A percentile compares a stretch with the other conserved stretches of the same genome.
Conservation (phyloP, 805 yeast genomes). For the Candida dendrica region DNA sequence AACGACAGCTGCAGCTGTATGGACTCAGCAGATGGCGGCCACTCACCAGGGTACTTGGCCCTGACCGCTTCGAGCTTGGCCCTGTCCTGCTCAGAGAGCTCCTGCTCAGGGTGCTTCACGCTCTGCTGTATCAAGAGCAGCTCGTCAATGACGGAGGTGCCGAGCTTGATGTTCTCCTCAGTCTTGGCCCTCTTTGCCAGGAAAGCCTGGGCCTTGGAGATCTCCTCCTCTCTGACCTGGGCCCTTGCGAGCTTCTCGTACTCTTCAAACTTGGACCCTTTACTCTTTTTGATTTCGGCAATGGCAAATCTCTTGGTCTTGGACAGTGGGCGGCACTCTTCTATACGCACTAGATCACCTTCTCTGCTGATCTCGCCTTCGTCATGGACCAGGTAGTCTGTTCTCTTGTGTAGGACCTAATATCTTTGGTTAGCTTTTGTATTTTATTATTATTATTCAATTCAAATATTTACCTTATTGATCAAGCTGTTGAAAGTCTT, state of each 20-base stretch:
- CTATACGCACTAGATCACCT: conserved; percentile 93
- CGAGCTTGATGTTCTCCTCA: conserved; percentile 19
- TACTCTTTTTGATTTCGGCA: conserved; percentile 82
- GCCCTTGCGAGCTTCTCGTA: conserved; percentile 69
- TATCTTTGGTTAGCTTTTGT: neutral
- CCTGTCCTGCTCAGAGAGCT: conserved; percentile 28
- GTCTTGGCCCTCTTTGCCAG: conserved; percentile 38
- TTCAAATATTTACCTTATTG: conserved; percentile 35
- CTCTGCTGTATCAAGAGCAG: conserved; percentile 21
- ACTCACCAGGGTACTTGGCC: conserved; percentile 36
- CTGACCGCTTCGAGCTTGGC: conserved; percentile 32
- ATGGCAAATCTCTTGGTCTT: conserved; percentile 80
- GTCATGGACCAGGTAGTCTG: conserved; percentile 87
- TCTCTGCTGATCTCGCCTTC: conserved; percentile 87
- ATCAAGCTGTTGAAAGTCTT: conserved; percentile 64
- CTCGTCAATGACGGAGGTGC: conserved; percentile 24
- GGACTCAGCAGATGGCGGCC: conserved; percentile 37
- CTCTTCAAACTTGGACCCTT: conserved; percentile 86
- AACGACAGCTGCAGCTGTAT: conserved; percentile 31
- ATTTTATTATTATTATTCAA: no score
- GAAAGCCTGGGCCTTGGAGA: conserved; percentile 46
- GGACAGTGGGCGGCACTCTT: conserved; percentile 79
- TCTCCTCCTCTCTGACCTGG: conserved; percentile 63
- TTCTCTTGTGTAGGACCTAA: conserved; percentile 62
- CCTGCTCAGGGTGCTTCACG: conserved; percentile 16